These are phyloP conservation scores for Babesia gibsoni DNA, from an alignment of 169 alveolate genomes.

Conservation along the genomic window DNA sequence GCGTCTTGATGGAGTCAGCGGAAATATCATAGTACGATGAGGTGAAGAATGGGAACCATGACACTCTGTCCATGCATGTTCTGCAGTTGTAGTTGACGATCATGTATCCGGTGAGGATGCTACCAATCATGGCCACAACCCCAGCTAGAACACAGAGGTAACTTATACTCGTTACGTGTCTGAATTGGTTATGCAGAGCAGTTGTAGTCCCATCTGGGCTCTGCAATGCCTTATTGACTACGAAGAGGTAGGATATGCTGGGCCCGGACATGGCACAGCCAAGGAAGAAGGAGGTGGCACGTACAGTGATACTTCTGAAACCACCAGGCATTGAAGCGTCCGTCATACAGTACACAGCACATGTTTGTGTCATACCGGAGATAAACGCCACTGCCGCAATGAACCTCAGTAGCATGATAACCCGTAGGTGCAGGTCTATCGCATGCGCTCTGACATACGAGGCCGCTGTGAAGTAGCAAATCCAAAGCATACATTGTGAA, in stretches of 20 bases:
- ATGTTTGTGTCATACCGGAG: slow-evolving; percentile 24
- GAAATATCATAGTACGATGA: not conserved
- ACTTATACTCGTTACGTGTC: no score
- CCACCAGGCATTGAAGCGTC: slow-evolving; percentile 27
- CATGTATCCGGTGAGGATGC: slow-evolving; percentile 4
- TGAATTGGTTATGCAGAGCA: not conserved
- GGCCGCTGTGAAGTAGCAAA: slow-evolving; percentile 9
- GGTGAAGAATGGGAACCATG: slow-evolving; percentile 14
- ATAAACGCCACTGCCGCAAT: slow-evolving; percentile 1
- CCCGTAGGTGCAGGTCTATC: slow-evolving; percentile 1
- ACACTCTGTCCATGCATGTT: not conserved
- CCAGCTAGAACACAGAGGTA: slow-evolving; percentile 5
- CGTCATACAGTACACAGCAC: slow-evolving; percentile 26
- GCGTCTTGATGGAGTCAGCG: not conserved
- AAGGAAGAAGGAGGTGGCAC: slow-evolving; percentile 7
- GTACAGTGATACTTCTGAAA: not conserved
- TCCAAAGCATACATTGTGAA: slow-evolving; percentile 6
- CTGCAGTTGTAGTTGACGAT: not conserved
- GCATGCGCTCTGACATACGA: not conserved
- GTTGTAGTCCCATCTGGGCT: not conserved
- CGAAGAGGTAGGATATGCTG: not conserved
- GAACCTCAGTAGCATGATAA: slow-evolving; percentile 3
- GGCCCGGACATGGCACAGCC: slow-evolving; percentile 27
- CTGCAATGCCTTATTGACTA: slow-evolving; percentile 4
- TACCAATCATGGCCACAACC: not conserved